These are phyloP conservation scores for Penicillium soppii DNA, from an alignment of 495 filamentous ascomycete genomes.

Conservation along the genomic window DNA sequence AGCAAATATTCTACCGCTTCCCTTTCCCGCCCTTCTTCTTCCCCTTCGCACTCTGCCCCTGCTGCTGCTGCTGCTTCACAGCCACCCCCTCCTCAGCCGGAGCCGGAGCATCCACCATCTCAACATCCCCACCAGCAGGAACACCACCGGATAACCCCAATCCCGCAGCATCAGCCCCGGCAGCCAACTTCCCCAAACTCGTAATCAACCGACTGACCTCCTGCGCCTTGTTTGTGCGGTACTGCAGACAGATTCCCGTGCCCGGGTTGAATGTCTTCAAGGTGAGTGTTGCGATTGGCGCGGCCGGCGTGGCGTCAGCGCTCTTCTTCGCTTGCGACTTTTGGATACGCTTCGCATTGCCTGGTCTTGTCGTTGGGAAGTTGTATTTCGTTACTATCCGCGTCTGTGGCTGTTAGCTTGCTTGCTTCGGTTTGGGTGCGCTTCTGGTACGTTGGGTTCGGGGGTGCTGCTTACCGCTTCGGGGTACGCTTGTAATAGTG, in stretches of 20 bases:
- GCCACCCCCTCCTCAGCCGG: slow-evolving; percentile 10
- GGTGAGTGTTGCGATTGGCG: slow-evolving; percentile 62
- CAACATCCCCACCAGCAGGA: slow-evolving; percentile 30
- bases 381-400: slow-evolving; percentile 83
- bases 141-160: slow-evolving; percentile 44
- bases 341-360: slow-evolving; percentile 23
- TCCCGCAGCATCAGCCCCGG: slow-evolving; percentile 58
- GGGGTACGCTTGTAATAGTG: slow-evolving; percentile 63
- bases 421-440: neutral
- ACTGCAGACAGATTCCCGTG: slow-evolving; percentile 82
- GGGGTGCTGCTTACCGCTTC: slow-evolving; percentile 52
- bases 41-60: neutral
- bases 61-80: neutral
- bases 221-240: slow-evolving; percentile 84
- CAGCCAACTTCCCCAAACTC: slow-evolving; percentile 65
- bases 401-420: slow-evolving; percentile 50
- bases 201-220: slow-evolving; percentile 82
- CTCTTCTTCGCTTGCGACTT: slow-evolving; percentile 17
- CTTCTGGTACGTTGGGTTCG: neutral
- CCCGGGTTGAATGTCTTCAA: slow-evolving; percentile 89
- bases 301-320: slow-evolving; percentile 19
- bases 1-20: slow-evolving; percentile 22
- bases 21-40: slow-evolving; percentile 12
- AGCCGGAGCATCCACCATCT: slow-evolving; percentile 40
- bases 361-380: slow-evolving; percentile 51